Base-by-base conservation (phyloP, 768 basidiomycete genomes). In the Ephemerocybe angulata region DNA sequence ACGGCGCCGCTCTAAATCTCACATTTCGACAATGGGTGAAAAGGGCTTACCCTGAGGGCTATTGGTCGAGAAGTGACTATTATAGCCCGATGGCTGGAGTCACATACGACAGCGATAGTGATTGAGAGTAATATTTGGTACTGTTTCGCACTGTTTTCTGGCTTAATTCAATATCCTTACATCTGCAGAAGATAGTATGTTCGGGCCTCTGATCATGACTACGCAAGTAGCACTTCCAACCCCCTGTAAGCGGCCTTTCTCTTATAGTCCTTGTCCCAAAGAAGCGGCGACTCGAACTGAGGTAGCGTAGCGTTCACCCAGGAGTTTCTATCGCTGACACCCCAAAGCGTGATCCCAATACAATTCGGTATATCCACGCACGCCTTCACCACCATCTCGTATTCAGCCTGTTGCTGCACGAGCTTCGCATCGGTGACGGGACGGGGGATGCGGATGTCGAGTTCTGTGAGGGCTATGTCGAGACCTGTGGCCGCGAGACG, bases 391-490 rank as follows among this genome's bases (percentile, higher is more conserved):
- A 85, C 77, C 24, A 72, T 75, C 65, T 76, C 67, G 60, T 84
- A 87, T 77, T 70, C 62, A 86, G 84, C 62, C 84, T 81, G n/a
- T n/a, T n/a, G n/a, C n/a, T n/a, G n/a, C 29, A 67, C 71, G 28
- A 81, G 70, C 29, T 77, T 68, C 1, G 76, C 77, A 6, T 66
- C 58, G 2, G 81, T 82, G 13, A 70, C 74, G 12, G 83, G 84
- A 10, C 80, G 68, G 7, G 73, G 74, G 74, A 85, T 83, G 47
- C 85, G 75, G 60, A 82, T 82, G 62, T 87, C 85, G 47, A 87
- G 76, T 63, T 86, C 86, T 1, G 86, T 87, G 59, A 86, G 78
- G 12, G 84, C 85, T 21, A 86, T 80, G 60, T 87, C 85, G 40
- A 87, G 70, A 3, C 86, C 84, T 27, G 86, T 77, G 12, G 76